Percentiles rank a stretch among this genome's conserved stretches.
phyloP scores from a whole-genome alignment of 2,329 filamentous ascomycete genomes.

The Aureobasidium musti region DNA sequence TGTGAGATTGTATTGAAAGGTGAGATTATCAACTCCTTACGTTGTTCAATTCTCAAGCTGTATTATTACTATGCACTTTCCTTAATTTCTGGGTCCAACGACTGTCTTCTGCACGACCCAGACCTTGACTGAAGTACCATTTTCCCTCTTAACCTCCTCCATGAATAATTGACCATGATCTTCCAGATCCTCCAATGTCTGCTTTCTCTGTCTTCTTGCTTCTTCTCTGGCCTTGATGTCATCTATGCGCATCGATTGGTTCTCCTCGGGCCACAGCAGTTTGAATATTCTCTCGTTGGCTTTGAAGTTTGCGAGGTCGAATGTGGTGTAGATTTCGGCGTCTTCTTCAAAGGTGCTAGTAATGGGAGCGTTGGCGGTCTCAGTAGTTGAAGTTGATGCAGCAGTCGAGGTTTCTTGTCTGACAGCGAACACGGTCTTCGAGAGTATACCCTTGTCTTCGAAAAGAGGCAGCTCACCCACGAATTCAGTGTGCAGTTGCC shows the following conservation, averaged over 20 bases:
- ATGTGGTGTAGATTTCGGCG: slow-evolving; percentile 20
- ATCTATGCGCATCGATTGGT: background rate
- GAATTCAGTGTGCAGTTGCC: slow-evolving; percentile 13
- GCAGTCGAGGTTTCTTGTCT: background rate
- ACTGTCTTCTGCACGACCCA: slow-evolving; percentile 8
- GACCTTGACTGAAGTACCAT: slow-evolving; percentile 12
- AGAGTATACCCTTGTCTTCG: background rate
- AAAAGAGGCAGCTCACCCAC: slow-evolving; percentile 14
- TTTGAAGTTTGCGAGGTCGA: slow-evolving; percentile 21
- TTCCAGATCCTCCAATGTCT: slow-evolving; percentile 6
- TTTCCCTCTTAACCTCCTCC: background rate
- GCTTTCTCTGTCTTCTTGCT: background rate
- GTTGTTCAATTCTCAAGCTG: background rate
- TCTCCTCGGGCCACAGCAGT: background rate
- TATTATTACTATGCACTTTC: too few species aligned
- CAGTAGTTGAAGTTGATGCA: background rate
- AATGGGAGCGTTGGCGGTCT: too few species aligned
- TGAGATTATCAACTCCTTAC: too few species aligned
- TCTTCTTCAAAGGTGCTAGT: background rate
- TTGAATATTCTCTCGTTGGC: slow-evolving; percentile 10
- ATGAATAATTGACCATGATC: background rate
- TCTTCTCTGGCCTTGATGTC: background rate
- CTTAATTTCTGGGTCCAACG: slow-evolving; percentile 27
- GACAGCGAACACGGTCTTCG: background rate
- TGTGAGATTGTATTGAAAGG: too few species aligned